phyloP scores from a whole-genome alignment of 768 basidiomycete species.

The Strobilomyces confusus region DNA sequence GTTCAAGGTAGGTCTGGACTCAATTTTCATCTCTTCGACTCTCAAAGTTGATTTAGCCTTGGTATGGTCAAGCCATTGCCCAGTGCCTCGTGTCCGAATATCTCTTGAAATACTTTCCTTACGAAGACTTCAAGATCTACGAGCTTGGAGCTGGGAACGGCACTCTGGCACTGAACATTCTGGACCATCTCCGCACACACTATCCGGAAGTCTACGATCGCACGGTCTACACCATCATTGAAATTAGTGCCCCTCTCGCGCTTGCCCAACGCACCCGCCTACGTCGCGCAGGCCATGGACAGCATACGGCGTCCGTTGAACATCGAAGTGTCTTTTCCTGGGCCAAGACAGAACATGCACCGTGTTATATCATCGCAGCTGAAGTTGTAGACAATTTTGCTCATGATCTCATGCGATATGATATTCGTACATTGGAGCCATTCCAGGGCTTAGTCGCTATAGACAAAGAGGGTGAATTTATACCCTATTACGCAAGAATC shows the following conservation, averaged over 20 bases:
- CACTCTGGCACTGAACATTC: slow-evolving; percentile 84
- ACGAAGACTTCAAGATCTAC: slow-evolving; percentile 93
- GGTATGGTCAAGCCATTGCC: slow-evolving; percentile 89
- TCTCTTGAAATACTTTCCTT: slow-evolving; percentile 91
- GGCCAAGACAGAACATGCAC: slow-evolving; percentile 67
- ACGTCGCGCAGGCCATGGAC: slow-evolving; percentile 33
- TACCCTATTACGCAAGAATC: slow-evolving; percentile 76
- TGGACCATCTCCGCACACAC: slow-evolving; percentile 69
- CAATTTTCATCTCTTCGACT: not conserved
- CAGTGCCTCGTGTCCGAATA: slow-evolving; percentile 89
- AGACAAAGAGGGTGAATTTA: slow-evolving; percentile 77
- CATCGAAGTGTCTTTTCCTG: slow-evolving; percentile 87
- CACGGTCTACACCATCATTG: slow-evolving; percentile 90
- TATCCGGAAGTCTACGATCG: slow-evolving; percentile 93
- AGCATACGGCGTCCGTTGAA: slow-evolving; percentile 54
- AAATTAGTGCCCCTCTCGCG: slow-evolving; percentile 82
- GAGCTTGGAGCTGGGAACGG: slow-evolving; percentile 99
- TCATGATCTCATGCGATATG: slow-evolving; percentile 92
- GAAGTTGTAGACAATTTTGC: slow-evolving; percentile 99
- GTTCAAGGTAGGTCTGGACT: slow-evolving; percentile 66
- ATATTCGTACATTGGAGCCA: slow-evolving; percentile 72
- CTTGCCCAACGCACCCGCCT: slow-evolving; percentile 67
- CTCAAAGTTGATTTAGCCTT: slow-evolving; percentile 56
- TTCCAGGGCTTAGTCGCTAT: slow-evolving; percentile 81
- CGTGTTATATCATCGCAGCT: slow-evolving; percentile 91